Base-by-base conservation (phyloP, 2,329 filamentous ascomycete genomes). In the Venturia oleaginea region DNA sequence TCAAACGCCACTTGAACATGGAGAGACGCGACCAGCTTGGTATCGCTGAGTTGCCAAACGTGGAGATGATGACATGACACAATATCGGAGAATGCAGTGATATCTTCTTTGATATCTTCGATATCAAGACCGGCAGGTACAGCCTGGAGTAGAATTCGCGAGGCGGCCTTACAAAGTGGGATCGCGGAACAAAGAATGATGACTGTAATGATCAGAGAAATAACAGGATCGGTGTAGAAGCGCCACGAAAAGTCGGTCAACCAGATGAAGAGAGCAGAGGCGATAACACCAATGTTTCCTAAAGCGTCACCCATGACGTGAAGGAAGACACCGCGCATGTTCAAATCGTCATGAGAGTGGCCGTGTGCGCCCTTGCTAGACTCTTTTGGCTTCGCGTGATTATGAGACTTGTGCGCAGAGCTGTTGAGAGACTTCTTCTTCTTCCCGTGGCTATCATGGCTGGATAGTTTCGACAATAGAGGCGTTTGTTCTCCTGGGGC, bases 31-130 rank as follows among this genome's bases (percentile, higher is more conserved):
- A 99, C 89, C 40, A 96, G 82, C 79, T 97, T 96, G 62, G 92
- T 94, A 73, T 97, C 93, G 19, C 90, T 96, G 40, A 99, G 84
- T 76, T 97, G 93, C 94, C 94, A 99, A 67, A 99, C 92, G 74
- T 99, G 94, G 27, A 99, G 83, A 74, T 99, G 93, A 76, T 99
- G 94, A 72, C 92, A 96, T 73, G 89, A 91, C 67, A 94, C 81
- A 59, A 99, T 89, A 51, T 92, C 92, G 0, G 89, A 88, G 6
- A 99, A 85, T 19, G 84, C 79, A 72, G 92, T 85, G 63, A 99
- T 96, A 73, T 99, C 94, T 68, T 93, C 88, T 69, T 91, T 90
- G 75, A 99, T 93, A 66, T 97, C 90, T 68, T 92, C 88, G 65
- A 97, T 85, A 69, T 88, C 87, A 70, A 99, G 87, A 63, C 93